Percentiles rank a stretch among this genome's conserved stretches.
Evolutionary conservation across 2,329 filamentous ascomycete genomes (phyloP).

Genomic region (Cytospora piceae): DNA sequence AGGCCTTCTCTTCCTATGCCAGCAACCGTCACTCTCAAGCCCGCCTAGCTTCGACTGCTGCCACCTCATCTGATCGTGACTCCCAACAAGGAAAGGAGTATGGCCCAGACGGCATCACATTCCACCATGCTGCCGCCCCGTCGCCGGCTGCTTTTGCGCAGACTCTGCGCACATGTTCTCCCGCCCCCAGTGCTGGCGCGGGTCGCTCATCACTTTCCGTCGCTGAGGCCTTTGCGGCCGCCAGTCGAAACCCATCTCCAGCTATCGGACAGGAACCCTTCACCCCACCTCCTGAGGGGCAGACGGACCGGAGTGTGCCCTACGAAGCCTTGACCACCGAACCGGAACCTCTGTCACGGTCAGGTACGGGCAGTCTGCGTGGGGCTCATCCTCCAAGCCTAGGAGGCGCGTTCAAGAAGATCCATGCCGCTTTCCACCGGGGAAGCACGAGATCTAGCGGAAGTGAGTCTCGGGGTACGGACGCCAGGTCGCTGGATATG

Average conservation of each 20-base stretch:
- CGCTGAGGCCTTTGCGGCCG: conserved; percentile 18
- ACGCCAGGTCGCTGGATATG: conserved; percentile 18
- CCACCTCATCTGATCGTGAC: conserved; percentile 28
- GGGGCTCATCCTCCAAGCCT: conserved; percentile 18
- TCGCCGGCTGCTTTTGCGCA: conserved; percentile 19
- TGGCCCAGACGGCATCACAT: conserved; percentile 28
- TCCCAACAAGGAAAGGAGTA: conserved; percentile 29
- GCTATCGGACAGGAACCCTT: conserved; percentile 27
- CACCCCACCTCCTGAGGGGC: conserved; percentile 24
- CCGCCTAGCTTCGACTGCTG: conserved; percentile 28
- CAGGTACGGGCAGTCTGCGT: conserved; percentile 21
- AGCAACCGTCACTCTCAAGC: conserved; percentile 25
- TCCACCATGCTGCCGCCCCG: conserved; percentile 27
- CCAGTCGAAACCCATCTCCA: conserved; percentile 27
- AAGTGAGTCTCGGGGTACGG: conserved; percentile 23
- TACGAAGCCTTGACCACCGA: conserved; percentile 24
- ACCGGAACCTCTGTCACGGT: conserved; percentile 27
- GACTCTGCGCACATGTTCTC: conserved; percentile 26
- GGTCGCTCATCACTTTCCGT: conserved; percentile 5
- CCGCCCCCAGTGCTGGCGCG: conserved; percentile 23
- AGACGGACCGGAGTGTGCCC: conserved; percentile 14
- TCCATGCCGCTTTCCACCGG: conserved; percentile 30
- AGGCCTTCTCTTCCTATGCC: conserved; percentile 20
- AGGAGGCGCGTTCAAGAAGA: conserved; percentile 25
- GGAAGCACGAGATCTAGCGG: conserved; percentile 32